Percentiles rank a stretch among this genome's conserved stretches.
Evolutionary conservation across 441 rosid genomes (phyloP).

Genomic region (Bruguiera hainesii): DNA sequence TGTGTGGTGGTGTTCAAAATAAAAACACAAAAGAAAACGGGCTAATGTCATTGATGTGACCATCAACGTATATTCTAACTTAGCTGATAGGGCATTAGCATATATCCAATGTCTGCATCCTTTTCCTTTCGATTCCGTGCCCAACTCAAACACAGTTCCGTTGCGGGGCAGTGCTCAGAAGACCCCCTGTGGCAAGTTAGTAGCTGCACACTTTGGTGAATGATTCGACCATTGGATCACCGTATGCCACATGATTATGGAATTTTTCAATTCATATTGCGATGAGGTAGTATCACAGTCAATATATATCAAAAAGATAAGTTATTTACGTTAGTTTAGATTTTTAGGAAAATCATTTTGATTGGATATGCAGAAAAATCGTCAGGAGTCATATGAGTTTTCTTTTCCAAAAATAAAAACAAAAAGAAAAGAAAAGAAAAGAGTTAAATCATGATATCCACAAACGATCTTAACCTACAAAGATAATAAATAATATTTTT

Average conservation of each 20-base stretch:
- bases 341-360: too few species aligned
- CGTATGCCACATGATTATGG: constrained; percentile 9
- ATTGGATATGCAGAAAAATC: too few species aligned
- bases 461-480: too few species aligned
- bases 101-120: neutral
- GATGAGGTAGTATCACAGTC: too few species aligned
- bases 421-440: too few species aligned
- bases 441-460: too few species aligned
- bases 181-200: neutral
- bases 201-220: neutral
- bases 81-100: neutral
- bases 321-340: too few species aligned
- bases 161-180: neutral
- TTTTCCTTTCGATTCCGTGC: constrained; percentile 1
- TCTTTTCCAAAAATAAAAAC: too few species aligned
- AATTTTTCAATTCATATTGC: neutral
- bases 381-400: too few species aligned
- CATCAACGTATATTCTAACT: neutral
- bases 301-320: too few species aligned
- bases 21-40: neutral
- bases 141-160: neutral
- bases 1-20: too few species aligned
- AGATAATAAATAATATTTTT: too few species aligned
- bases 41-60: constrained; percentile 15
- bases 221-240: constrained; percentile 15